Evolutionary conservation across 2,329 filamentous ascomycete species (phyloP).

Genomic region (Bipolaris gigantea): DNA sequence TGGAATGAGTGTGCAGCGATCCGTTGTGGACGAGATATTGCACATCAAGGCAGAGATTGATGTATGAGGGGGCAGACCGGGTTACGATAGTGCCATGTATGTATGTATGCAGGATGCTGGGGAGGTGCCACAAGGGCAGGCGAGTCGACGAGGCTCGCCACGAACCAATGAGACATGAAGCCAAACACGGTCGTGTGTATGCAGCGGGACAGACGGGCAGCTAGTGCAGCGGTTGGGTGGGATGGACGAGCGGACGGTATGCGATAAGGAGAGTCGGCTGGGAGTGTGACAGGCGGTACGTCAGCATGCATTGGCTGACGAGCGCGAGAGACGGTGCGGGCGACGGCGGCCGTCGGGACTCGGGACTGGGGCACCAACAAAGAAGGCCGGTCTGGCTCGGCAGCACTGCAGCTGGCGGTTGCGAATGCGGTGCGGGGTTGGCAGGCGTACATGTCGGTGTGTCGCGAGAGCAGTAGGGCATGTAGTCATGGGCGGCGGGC

Average conservation of each 20-base stretch:
- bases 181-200: neutral
- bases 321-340: neutral
- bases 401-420: neutral
- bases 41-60: constrained; percentile 51
- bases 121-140: neutral
- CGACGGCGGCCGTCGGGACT: constrained; percentile 5
- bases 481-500: neutral
- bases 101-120: neutral
- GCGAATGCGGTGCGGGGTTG: constrained; percentile 4
- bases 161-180: neutral
- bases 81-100: too few species aligned
- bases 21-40: constrained; percentile 72
- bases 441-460: neutral
- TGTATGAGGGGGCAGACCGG: constrained; percentile 10
- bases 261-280: neutral
- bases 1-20: constrained; percentile 60
- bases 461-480: neutral
- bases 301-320: constrained; percentile 19
- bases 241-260: neutral
- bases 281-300: constrained; percentile 10
- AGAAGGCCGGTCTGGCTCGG: constrained; percentile 7
- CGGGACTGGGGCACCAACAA: constrained; percentile 15
- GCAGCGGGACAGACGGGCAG: too few species aligned
- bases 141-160: neutral
- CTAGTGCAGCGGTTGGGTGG: neutral